A percentile compares a stretch with the other conserved stretches of the same genome.
These are phyloP conservation scores for Fusarium sp. DNA, from an alignment of 2,329 filamentous ascomycete genomes.

Conservation along the genomic window DNA sequence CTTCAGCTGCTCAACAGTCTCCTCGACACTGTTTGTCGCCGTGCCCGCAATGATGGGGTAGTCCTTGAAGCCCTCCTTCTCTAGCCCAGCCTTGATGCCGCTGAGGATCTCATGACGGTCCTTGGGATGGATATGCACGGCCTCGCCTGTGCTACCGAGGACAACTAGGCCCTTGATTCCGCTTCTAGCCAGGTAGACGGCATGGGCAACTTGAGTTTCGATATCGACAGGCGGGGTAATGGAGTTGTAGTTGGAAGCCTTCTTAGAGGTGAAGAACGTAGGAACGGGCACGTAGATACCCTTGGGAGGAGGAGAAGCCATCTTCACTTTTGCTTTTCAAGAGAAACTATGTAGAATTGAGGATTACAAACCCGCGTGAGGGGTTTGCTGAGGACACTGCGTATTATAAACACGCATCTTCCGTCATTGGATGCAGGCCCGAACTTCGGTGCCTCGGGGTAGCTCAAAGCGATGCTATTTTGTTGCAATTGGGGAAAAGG, in stretches of 20 bases:
- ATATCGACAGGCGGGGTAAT: constrained; percentile 64
- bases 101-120: constrained; percentile 65
- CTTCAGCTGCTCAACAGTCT: constrained; percentile 65
- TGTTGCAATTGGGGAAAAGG: constrained; percentile 22
- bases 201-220: constrained; percentile 65
- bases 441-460: constrained; percentile 38
- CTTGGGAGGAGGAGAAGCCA: constrained; percentile 55
- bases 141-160: constrained; percentile 71
- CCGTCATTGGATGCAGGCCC: constrained; percentile 7
- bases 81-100: constrained; percentile 64
- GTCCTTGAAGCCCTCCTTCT: constrained; percentile 63
- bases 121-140: constrained; percentile 66
- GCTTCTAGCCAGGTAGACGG: constrained; percentile 65
- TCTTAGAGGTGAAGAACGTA: constrained; percentile 66
- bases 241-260: constrained; percentile 53
- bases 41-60: constrained; percentile 71
- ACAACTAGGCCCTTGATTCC: constrained; percentile 70
- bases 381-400: constrained; percentile 22
- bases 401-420: constrained; percentile 35
- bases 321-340: not conserved
- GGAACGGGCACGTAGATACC: constrained; percentile 69
- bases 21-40: constrained; percentile 68
- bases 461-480: constrained; percentile 34
- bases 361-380: constrained; percentile 12
- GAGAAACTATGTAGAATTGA: not conserved